Percentiles rank a stretch among this genome's conserved stretches.
Evolutionary conservation across 148 eudicot species (phyloP).

Genomic region (Camellia lanceoleosa): DNA sequence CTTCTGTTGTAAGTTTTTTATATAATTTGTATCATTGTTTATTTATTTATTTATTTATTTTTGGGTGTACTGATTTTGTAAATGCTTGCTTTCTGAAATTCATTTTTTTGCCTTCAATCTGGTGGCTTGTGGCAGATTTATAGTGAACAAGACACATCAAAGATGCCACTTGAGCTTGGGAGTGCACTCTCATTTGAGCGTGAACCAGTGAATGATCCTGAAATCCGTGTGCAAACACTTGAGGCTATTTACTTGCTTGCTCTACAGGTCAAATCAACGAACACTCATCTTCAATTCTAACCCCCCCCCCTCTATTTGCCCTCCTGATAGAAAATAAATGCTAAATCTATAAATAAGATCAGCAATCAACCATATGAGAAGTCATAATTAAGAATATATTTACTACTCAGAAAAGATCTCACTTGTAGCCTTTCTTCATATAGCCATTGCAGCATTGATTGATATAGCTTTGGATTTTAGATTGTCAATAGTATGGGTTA

Average conservation of each 20-base stretch:
- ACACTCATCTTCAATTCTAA: neutral
- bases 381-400: neutral
- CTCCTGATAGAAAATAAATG: neutral
- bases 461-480: neutral
- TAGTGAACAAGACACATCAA: slow-evolving; percentile 70
- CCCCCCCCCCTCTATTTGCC: neutral
- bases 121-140: slow-evolving; percentile 49
- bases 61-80: neutral
- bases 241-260: slow-evolving; percentile 82
- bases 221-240: slow-evolving; percentile 76
- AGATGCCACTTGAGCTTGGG: slow-evolving; percentile 93
- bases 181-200: slow-evolving; percentile 92
- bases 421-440: neutral
- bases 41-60: neutral
- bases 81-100: slow-evolving; percentile 10
- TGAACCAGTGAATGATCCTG: slow-evolving; percentile 68
- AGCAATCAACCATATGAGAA: neutral
- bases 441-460: neutral
- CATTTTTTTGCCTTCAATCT: neutral
- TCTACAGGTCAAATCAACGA: slow-evolving; percentile 54
- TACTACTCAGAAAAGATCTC: neutral
- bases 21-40: neutral
- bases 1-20: neutral
- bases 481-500: neutral
- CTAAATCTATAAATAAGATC: neutral